Evolutionary conservation across 83 land plant species (phyloP).

Genomic region (Picea abies): DNA sequence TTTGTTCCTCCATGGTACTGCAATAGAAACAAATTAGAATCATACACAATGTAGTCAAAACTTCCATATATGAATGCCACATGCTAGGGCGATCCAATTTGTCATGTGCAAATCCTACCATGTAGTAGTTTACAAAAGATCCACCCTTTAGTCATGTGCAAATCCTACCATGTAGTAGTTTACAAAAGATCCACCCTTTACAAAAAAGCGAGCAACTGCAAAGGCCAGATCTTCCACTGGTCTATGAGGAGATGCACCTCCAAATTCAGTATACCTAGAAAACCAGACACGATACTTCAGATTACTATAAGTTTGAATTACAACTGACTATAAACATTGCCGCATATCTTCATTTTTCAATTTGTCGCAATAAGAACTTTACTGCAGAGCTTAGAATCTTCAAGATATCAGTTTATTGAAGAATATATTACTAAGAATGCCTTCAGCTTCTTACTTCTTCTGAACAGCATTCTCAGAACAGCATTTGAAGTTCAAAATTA

Average conservation of each 20-base stretch:
- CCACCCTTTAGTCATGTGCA: too few relatives aligned
- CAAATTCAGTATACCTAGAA: constrained; percentile 73
- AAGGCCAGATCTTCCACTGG: constrained; percentile 88
- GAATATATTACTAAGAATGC: background rate
- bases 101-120: too few relatives aligned
- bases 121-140: too few relatives aligned
- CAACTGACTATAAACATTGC: constrained; percentile 53
- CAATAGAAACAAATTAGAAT: background rate
- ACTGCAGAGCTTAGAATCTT: constrained; percentile 25
- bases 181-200: constrained; percentile 72
- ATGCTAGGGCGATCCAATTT: background rate
- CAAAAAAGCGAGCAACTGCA: constrained; percentile 84
- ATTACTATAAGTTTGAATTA: constrained; percentile 1
- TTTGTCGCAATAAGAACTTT: constrained; percentile 45
- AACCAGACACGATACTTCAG: background rate
- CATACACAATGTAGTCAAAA: background rate
- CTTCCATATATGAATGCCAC: background rate
- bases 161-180: constrained; percentile 87
- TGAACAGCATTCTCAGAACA: too few relatives aligned
- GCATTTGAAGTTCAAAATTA: too few relatives aligned
- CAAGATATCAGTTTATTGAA: constrained; percentile 28
- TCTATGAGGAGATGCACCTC: constrained; percentile 69
- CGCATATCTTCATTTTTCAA: constrained; percentile 33
- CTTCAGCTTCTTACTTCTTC: too few relatives aligned
- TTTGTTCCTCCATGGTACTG: constrained; percentile 86